Conservation (phyloP, 2,329 filamentous ascomycete genomes). For the Malbranchea cinnamomea region DNA sequence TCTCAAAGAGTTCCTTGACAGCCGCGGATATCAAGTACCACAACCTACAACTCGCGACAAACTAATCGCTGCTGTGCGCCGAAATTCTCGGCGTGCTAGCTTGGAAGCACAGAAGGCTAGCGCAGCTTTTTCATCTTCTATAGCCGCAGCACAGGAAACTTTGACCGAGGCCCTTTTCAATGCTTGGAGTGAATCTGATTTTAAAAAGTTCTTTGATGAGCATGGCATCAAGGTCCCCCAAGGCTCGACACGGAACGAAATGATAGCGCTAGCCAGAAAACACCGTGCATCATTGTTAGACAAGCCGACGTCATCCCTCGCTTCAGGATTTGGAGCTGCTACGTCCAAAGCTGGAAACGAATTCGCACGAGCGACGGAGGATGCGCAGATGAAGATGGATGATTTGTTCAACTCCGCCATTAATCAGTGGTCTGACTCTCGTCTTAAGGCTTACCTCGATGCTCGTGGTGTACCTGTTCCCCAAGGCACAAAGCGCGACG, state of each 20-base stretch:
- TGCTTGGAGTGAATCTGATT: conserved; percentile 73
- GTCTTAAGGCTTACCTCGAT: conserved; percentile 65
- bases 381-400: conserved; percentile 45
- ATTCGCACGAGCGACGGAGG: conserved; percentile 60
- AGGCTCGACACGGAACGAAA: conserved; percentile 77
- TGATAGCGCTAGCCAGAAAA: conserved; percentile 79
- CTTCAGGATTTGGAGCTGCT: conserved; percentile 46
- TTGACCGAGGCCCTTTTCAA: conserved; percentile 75
- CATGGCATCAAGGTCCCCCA: conserved; percentile 82
- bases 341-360: conserved; percentile 62
- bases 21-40: conserved; percentile 69
- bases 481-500: conserved; percentile 53
- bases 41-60: conserved; percentile 76
- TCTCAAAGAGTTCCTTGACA: conserved; percentile 84
- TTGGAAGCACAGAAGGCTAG: conserved; percentile 49
- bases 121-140: conserved; percentile 47
- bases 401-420: conserved; percentile 52
- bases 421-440: conserved; percentile 55
- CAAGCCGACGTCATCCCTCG: conserved; percentile 19
- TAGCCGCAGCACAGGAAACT: conserved; percentile 54
- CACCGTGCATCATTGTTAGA: conserved; percentile 50
- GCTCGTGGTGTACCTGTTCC: conserved; percentile 62
- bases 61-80: conserved; percentile 74
- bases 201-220: conserved; percentile 89
- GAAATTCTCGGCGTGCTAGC: conserved; percentile 71